Evolutionary conservation across 1,284 basidiomycete species (phyloP), one percentile per base, ranked within the genome.

Genomic region (Vanrija sp.): DNA sequence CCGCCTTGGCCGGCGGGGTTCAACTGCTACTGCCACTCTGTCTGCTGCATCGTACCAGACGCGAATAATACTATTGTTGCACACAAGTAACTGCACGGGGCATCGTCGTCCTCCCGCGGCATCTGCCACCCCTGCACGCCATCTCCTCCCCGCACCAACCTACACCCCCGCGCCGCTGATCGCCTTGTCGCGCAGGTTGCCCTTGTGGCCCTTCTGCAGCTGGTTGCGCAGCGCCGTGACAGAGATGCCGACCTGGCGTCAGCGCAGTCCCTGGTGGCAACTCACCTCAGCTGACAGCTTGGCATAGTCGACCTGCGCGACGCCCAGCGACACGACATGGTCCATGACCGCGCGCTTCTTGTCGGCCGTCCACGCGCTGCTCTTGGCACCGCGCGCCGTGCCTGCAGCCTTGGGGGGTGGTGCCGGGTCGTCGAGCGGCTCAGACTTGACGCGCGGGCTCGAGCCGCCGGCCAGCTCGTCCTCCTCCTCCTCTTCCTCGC

Each of bases 101-200:
- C n/a, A 31, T 14, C 31, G 4, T 25, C 24, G 9, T 25, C 31
- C 31, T 31, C 12, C 2, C 31, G 10, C 9, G 4, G 31, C 31
- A n/a, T n/a, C n/a, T n/a, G n/a, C 31, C 6, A 9, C 31, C 15
- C 12, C 4, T 25, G 24, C 24, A 25, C 24, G 9, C n/a, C n/a
- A n/a, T 14, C 12, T 9, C 31, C 31, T 31, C 10, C 12, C 31
- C 31, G 24, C 12, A 31, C 31, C 31, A 31, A 9, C 31, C 31
- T 31, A 31, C 31, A 12, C 31, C 2, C 31, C 31, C 1, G 31
- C 31, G 2, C 31, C 31, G 12, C 59, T 62, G 47, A 45, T 45
- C 35, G 56, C 61, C 54, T 64, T 65, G 48, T 65, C 63, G 36
- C 65, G 57, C 8, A 69, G 38, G 42, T 64, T 64, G 0, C 63